These are phyloP conservation scores for Bacidia rubella DNA, from an alignment of 495 filamentous ascomycete genomes.

Conservation along the genomic window DNA sequence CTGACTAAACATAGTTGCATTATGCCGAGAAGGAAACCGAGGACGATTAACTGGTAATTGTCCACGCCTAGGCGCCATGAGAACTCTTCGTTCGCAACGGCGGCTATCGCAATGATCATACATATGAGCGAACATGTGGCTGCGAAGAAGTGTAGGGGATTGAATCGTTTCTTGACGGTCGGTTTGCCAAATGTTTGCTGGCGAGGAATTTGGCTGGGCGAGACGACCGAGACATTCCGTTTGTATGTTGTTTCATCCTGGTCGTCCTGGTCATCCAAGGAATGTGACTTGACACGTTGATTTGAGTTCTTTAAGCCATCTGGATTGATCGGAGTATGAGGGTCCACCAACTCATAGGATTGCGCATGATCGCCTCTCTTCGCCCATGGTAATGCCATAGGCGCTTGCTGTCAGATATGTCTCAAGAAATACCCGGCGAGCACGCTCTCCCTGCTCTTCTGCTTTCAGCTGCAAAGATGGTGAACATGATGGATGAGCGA, in stretches of 20 bases:
- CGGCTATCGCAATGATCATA: conserved; percentile 4
- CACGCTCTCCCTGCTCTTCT: too few species aligned
- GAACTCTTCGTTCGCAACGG: conserved; percentile 9
- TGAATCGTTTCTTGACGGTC: not conserved
- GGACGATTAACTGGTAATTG: conserved; percentile 12
- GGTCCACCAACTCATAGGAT: not conserved
- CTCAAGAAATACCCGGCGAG: too few species aligned
- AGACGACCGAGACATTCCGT: not conserved
- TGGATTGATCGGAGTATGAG: not conserved
- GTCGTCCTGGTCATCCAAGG: not conserved
- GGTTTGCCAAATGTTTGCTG: not conserved
- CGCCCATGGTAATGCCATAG: not conserved
- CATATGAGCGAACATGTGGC: conserved; percentile 5
- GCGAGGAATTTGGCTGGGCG: not conserved
- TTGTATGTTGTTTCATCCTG: not conserved
- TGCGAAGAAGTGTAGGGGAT: not conserved
- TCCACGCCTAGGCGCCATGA: conserved; percentile 7
- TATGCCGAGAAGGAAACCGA: conserved; percentile 13
- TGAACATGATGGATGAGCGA: too few species aligned
- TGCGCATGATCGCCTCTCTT: not conserved
- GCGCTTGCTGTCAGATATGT: too few species aligned
- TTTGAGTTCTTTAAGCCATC: not conserved
- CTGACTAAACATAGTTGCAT: conserved; percentile 9
- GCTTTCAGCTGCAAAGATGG: too few species aligned
- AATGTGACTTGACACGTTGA: not conserved